Evolutionary conservation across 202 grass and related monocot species (phyloP), one percentile per base, ranked within the genome.

Genomic region (Schoenoplectus triqueter): DNA sequence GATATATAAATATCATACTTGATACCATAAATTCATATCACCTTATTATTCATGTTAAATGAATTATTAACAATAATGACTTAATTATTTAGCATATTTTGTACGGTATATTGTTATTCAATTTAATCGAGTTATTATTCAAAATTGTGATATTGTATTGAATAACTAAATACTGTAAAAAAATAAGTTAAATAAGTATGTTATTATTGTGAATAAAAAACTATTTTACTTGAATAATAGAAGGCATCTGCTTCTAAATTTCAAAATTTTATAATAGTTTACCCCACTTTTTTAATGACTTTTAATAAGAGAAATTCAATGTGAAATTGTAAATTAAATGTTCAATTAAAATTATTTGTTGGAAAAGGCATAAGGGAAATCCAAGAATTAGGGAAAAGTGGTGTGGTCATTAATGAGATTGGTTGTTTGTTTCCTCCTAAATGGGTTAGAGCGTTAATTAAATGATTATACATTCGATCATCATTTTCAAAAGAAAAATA

Each of bases 401-500:
- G 19, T 39, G 55, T 22, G 15, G 11, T 55, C 20, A 55, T 77
- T 77, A 77, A 57, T 77, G 21, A 15, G 10, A 77, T 56, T 40
- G 40, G 73, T 56, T 57, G 73, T 22, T 77, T 77, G 51, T 56
- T 10, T 41, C 5, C 69, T 73, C 46, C 10, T 74, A 18, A 15
- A 31, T 75, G 1, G 50, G 10, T 75, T 22, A 14, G 4, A 39
- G 70, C 7, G 8, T 51, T 73, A 7, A 48, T 74, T 74, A 2
- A 40, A 48, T 0, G 1, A 14, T 5, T 3, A 62, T 62, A 62
- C 18, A 31, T 22, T 21, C 17, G 14, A 54, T 52, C 49, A 39
- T 75, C 4, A 31, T 74, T 54, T 52, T 55, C 50, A 75, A 75
- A 52, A 75, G 64, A 66, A 31, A 66, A 47, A 4, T 39, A 31